Evolutionary conservation across 164 flowering plant species (phyloP).

Genomic region (Tetracentron sinense): DNA sequence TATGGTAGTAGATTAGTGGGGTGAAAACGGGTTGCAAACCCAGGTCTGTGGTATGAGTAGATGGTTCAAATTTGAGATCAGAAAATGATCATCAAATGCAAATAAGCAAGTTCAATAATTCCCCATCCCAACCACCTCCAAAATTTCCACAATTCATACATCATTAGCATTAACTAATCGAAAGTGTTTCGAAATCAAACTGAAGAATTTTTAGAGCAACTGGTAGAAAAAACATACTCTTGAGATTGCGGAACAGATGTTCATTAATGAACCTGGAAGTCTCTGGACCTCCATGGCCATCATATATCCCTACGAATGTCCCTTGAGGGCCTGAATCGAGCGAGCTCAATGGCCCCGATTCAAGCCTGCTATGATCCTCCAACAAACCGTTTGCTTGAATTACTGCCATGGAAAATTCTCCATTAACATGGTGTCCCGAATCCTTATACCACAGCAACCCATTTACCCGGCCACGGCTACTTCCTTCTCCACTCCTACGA

Average conservation of each 20-base stretch:
- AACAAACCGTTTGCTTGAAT: conserved; percentile 72
- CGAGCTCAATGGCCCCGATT: conserved; percentile 78
- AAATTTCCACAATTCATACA: no score
- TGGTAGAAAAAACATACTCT: conserved; percentile 50
- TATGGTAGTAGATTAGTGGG: no score
- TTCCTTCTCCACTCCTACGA: conserved; percentile 35
- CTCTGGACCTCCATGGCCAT: conserved; percentile 98
- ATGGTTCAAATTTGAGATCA: no score
- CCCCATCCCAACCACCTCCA: no score
- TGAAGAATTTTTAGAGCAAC: neutral
- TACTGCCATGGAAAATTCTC: conserved; percentile 91
- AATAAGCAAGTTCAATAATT: no score
- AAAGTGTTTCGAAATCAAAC: no score
- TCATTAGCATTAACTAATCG: no score
- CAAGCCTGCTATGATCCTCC: conserved; percentile 83
- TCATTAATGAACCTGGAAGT: conserved; percentile 68
- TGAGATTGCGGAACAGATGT: conserved; percentile 55
- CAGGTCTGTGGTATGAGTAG: no score
- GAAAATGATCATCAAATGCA: no score
- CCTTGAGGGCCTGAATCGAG: conserved; percentile 69
- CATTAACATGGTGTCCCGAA: conserved; percentile 65
- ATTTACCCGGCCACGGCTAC: conserved; percentile 44
- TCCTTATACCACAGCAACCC: conserved; percentile 85
- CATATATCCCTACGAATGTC: conserved; percentile 85
- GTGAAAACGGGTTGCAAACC: no score